Evolutionary conservation across 805 yeast species (phyloP), one percentile per base, ranked within the genome.

Genomic region (Starmerella khaoyaiensis): DNA sequence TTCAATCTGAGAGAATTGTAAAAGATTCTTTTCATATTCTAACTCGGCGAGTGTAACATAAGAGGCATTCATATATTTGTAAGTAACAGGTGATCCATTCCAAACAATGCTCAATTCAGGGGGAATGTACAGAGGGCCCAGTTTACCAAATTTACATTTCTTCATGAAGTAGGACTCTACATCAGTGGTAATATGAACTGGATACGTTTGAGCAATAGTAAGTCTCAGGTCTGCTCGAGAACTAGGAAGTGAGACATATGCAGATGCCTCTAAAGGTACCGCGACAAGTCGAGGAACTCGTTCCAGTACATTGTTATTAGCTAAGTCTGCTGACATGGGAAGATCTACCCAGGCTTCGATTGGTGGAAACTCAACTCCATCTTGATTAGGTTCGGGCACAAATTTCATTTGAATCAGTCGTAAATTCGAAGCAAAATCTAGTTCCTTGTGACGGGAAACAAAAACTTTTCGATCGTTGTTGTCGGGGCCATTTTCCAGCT

Each of bases 341-440:
- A 57, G 52, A 33, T 64, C 69, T 24, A 67, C 55, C 74, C 76
- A 72, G 31, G 74, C 57, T 47, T 73, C 79, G 5, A 74, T 54
- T 1, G 76, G 73, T 3, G 79, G 76, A 31, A 60, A 62, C 34
- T 56, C 49, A 15, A 39, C 46, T 12, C 19, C 15, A 4, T 21
- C 41, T n/a, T 35, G 20, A 5, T 32, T 12, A 5, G 49, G 49
- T 26, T 42, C 23, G 3, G 46, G 37, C 6, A 45, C 33, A 25
- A 42, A 42, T 25, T 33, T 37, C 33, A 40, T 21, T 25, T 42
- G 47, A 14, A 42, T 20, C 4, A 42, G 35, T 12, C 32, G 20
- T 9, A 39, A 18, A 21, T 37, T 35, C 8, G 37, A 6, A 3
- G 11, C 27, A 8, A 40, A 21, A 1, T 25, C 21, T 11, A 36